phyloP scores from a whole-genome alignment of 1,284 basidiomycete genomes.

The Neotropicomus parvogracilis region DNA sequence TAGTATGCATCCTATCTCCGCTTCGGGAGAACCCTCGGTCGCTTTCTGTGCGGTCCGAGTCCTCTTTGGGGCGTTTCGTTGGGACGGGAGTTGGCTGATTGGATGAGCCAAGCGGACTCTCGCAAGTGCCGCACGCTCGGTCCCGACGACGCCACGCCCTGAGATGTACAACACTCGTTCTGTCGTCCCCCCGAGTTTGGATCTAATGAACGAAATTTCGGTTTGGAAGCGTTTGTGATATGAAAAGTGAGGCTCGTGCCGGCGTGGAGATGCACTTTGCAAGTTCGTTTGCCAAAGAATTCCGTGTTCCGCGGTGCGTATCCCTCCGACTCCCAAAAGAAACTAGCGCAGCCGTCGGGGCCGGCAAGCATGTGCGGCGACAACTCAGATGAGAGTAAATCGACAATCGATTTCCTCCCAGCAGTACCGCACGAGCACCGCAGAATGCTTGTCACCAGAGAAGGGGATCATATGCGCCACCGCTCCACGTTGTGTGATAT shows the following conservation, averaged over 20 bases:
- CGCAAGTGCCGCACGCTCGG: background rate
- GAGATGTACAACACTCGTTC: background rate
- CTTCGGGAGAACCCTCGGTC: background rate
- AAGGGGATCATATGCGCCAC: background rate
- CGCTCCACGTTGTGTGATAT: too few species aligned
- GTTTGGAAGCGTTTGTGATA: background rate
- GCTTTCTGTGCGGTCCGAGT: background rate
- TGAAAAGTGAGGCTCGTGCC: background rate
- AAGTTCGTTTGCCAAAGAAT: too few species aligned
- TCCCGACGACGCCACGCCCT: background rate
- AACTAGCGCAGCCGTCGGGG: background rate
- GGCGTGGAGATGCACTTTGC: too few species aligned
- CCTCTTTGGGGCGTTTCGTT: background rate
- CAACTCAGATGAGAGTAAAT: background rate
- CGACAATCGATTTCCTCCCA: background rate
- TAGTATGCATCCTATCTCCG: slow-evolving; percentile 1
- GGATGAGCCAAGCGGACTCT: background rate
- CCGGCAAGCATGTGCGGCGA: background rate
- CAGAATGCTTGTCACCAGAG: too few species aligned
- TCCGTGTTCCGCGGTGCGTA: background rate
- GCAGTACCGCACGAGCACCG: too few species aligned
- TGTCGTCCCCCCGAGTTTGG: background rate
- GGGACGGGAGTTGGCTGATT: background rate
- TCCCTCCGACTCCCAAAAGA: background rate
- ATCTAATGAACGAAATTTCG: background rate